Evolutionary conservation across 768 basidiomycete species (phyloP).

Genomic region (Mycena venus): DNA sequence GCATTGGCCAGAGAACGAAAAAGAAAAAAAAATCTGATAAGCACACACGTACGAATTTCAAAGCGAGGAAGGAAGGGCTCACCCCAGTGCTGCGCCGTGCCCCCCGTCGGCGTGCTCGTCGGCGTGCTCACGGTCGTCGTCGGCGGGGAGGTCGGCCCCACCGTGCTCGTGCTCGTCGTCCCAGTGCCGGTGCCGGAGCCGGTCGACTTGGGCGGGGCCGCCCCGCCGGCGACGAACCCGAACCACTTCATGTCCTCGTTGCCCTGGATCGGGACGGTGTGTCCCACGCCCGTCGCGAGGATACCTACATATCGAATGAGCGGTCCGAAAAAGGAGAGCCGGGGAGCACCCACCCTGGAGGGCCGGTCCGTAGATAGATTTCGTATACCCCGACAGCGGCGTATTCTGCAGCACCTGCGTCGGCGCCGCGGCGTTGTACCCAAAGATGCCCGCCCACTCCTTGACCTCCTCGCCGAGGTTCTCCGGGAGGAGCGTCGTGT

Average conservation of each 20-base stretch:
- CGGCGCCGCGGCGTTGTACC: constrained; percentile 53
- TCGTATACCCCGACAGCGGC: constrained; percentile 61
- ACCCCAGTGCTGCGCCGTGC: neutral
- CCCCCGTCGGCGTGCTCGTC: neutral
- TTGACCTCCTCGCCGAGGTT: constrained; percentile 67
- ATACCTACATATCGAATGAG: too few species aligned
- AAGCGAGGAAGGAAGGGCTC: neutral
- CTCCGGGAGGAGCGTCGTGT: constrained; percentile 62
- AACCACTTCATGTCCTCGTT: constrained; percentile 63
- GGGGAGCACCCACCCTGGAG: constrained; percentile 51
- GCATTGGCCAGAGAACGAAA: neutral
- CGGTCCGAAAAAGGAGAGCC: neutral
- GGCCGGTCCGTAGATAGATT: constrained; percentile 61
- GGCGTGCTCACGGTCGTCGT: neutral
- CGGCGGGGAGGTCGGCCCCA: neutral
- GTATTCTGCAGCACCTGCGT: constrained; percentile 51
- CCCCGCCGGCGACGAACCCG: constrained; percentile 52
- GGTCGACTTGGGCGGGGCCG: neutral
- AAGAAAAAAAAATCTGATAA: too few species aligned
- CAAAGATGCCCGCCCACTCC: constrained; percentile 70
- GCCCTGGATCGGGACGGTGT: constrained; percentile 66
- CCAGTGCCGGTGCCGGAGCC: neutral
- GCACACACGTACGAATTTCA: too few species aligned
- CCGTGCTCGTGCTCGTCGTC: neutral
- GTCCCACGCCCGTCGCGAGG: constrained; percentile 60